phyloP scores from a whole-genome alignment of 768 basidiomycete species.

The Phlegmacium glaucopus region DNA sequence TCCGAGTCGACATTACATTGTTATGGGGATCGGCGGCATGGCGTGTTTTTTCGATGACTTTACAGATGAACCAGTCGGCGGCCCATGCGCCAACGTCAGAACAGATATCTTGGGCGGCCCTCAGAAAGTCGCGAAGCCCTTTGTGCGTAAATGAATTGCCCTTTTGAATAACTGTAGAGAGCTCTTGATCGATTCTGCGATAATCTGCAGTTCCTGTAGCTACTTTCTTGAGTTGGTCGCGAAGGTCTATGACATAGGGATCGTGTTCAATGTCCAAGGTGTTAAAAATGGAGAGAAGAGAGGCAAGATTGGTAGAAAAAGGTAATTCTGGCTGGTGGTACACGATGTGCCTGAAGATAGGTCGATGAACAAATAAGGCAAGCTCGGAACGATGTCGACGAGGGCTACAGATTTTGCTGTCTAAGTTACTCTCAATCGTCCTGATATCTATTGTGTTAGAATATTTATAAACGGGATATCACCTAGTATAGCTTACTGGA shows the following conservation, averaged over 20 bases:
- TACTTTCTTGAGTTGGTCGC: slow-evolving; percentile 38
- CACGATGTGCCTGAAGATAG: slow-evolving; percentile 56
- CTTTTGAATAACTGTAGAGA: slow-evolving; percentile 58
- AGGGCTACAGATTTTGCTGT: slow-evolving; percentile 63
- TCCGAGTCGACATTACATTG: slow-evolving; percentile 50
- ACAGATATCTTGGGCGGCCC: slow-evolving; percentile 56
- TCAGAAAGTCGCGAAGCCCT: slow-evolving; percentile 56
- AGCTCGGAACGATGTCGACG: slow-evolving; percentile 54
- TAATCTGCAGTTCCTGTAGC: slow-evolving; percentile 39
- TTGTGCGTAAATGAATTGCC: slow-evolving; percentile 62
- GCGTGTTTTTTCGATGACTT: slow-evolving; percentile 53
- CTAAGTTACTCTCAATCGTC: slow-evolving; percentile 64
- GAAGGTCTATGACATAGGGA: slow-evolving; percentile 55
- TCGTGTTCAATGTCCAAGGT: slow-evolving; percentile 63
- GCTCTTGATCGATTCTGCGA: slow-evolving; percentile 54
- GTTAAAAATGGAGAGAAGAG: slow-evolving; percentile 39
- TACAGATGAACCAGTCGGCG: slow-evolving; percentile 71
- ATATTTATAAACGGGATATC: background rate
- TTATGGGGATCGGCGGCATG: slow-evolving; percentile 43
- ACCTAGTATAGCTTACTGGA: slow-evolving; percentile 44
- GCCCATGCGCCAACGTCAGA: slow-evolving; percentile 70
- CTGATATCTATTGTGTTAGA: slow-evolving; percentile 30
- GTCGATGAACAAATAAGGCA: slow-evolving; percentile 56
- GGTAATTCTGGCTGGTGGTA: slow-evolving; percentile 33
- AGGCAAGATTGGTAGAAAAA: slow-evolving; percentile 50